A percentile compares a stretch with the other conserved stretches of the same genome.
Evolutionary conservation across 371 early-diverging fungal species (phyloP).

Genomic region (Basidiobolus meristosporus): DNA sequence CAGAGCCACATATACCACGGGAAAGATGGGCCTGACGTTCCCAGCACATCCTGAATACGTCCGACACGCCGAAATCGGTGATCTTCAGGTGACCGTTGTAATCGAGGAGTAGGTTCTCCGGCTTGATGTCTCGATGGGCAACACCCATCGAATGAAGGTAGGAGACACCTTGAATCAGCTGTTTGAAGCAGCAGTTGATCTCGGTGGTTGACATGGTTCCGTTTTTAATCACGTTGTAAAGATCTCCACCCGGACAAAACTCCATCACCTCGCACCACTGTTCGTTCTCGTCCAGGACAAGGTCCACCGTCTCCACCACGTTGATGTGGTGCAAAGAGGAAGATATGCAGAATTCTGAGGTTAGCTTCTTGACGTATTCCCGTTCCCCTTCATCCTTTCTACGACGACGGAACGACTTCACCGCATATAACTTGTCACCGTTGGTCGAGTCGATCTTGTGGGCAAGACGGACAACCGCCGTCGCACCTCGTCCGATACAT

Average conservation of each 20-base stretch:
- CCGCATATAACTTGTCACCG: slow-evolving; percentile 58
- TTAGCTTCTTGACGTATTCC: slow-evolving; percentile 78
- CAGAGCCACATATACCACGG: slow-evolving; percentile 64
- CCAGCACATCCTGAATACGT: slow-evolving; percentile 71
- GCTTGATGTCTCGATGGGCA: slow-evolving; percentile 76
- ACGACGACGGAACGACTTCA: slow-evolving; percentile 79
- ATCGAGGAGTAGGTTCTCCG: slow-evolving; percentile 85
- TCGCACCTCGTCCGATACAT: slow-evolving; percentile 76
- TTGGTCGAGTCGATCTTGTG: slow-evolving; percentile 11
- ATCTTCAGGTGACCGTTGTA: slow-evolving; percentile 74
- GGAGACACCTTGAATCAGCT: slow-evolving; percentile 72
- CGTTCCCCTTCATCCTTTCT: slow-evolving; percentile 66
- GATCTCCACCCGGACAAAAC: slow-evolving; percentile 68
- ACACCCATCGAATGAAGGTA: slow-evolving; percentile 90
- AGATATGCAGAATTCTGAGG: slow-evolving; percentile 80
- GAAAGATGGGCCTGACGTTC: slow-evolving; percentile 43
- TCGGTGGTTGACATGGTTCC: slow-evolving; percentile 55
- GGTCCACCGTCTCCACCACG: slow-evolving; percentile 76
- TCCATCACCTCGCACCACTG: slow-evolving; percentile 89
- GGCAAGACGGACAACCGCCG: slow-evolving; percentile 75
- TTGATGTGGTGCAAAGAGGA: slow-evolving; percentile 73
- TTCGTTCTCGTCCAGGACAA: slow-evolving; percentile 64
- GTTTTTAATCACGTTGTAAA: slow-evolving; percentile 50
- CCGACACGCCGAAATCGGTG: slow-evolving; percentile 93
- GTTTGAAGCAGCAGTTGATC: slow-evolving; percentile 76